phyloP scores from a whole-genome alignment of 352 stramenopile genomes.

The Pseudoperonospora humuli region DNA sequence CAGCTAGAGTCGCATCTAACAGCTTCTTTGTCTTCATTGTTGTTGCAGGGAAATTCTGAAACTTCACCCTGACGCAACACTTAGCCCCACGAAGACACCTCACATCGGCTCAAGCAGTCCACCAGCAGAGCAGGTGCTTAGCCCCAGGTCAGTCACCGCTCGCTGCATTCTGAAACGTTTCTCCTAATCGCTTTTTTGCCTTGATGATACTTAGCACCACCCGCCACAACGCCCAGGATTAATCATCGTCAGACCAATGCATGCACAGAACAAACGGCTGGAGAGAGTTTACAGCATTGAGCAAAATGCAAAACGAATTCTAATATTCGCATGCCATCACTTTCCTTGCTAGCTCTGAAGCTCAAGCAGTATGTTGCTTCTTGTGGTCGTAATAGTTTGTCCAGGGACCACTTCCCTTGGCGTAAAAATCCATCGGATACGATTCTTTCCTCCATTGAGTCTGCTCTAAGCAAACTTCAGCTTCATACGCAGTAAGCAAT shows the following conservation, averaged over 20 bases:
- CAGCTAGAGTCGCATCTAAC: not conserved
- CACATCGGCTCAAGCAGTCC: constrained; percentile 14
- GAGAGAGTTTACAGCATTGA: constrained; percentile 13
- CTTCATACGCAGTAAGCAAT: constrained; percentile 96
- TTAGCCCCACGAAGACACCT: constrained; percentile 14
- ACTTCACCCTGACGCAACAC: constrained; percentile 51
- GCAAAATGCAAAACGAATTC: constrained; percentile 16
- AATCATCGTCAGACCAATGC: constrained; percentile 1
- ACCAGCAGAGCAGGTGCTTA: constrained; percentile 37
- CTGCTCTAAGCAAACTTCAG: constrained; percentile 91
- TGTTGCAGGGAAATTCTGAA: constrained; percentile 57
- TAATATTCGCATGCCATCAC: not conserved
- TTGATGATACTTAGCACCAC: constrained; percentile 16
- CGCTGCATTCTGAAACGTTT: constrained; percentile 1
- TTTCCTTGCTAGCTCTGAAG: not conserved
- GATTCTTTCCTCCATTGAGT: constrained; percentile 73
- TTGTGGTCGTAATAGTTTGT: constrained; percentile 92
- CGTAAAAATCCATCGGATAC: constrained; percentile 99
- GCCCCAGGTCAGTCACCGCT: constrained; percentile 31
- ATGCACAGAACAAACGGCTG: constrained; percentile 17
- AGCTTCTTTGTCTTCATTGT: not conserved
- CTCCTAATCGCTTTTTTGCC: not conserved
- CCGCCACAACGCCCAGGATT: constrained; percentile 6
- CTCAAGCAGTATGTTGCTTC: constrained; percentile 9
- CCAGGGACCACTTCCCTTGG: constrained; percentile 92